Percentiles rank a stretch among this genome's conserved stretches.
phyloP scores from a whole-genome alignment of 1,139 yeast genomes.

The Sugiyamaella japonica region DNA sequence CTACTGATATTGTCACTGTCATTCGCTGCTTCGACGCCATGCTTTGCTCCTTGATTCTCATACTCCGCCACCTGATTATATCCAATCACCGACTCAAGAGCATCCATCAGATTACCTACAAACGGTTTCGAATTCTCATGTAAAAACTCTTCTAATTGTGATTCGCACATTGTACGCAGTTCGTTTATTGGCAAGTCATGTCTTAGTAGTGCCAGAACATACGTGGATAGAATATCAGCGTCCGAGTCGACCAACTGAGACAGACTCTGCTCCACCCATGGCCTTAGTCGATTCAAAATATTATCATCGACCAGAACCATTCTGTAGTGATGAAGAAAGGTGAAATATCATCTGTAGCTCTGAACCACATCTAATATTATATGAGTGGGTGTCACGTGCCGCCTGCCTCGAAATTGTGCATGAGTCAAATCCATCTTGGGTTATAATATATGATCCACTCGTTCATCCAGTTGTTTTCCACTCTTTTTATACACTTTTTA shows the following conservation, averaged over 20 bases:
- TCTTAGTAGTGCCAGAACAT: conserved; percentile 46
- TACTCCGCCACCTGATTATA: background rate
- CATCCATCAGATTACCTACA: conserved; percentile 37
- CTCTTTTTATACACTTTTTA: too few species aligned
- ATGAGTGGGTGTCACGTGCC: too few species aligned
- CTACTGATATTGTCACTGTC: background rate
- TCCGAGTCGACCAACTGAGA: conserved; percentile 45
- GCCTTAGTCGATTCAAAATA: conserved; percentile 34
- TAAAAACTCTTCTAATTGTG: conserved; percentile 44
- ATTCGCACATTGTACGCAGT: conserved; percentile 39
- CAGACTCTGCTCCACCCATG: conserved; percentile 43
- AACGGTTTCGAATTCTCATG: conserved; percentile 35
- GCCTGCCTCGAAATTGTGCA: background rate
- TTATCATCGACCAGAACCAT: conserved; percentile 27
- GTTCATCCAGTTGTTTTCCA: too few species aligned
- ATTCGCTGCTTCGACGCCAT: background rate
- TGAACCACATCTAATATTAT: too few species aligned
- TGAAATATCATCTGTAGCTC: too few species aligned
- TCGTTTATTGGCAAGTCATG: conserved; percentile 40
- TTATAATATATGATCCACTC: too few species aligned
- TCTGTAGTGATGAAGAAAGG: background rate
- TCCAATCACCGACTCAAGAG: conserved; percentile 23
- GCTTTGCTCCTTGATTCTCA: background rate
- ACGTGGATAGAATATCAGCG: conserved; percentile 47
- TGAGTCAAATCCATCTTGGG: conserved; percentile 1